These are phyloP conservation scores for Coemansia erecta DNA, from an alignment of 192 early-diverging fungal species.

Conservation along the genomic window DNA sequence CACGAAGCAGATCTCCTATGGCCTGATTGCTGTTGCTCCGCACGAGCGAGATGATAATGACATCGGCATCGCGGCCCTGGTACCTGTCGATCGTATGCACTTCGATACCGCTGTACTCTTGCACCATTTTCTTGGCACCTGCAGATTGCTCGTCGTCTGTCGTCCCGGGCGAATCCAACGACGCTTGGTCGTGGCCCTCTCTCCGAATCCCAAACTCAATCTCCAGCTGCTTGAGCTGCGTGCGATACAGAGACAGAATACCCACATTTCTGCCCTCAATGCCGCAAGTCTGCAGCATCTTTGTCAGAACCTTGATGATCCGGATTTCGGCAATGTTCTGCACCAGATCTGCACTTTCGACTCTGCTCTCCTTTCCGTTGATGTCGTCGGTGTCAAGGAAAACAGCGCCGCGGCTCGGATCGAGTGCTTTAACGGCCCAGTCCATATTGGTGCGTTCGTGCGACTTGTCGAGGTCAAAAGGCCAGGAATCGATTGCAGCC, in stretches of 20 bases:
- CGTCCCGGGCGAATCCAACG: not conserved
- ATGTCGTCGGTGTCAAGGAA: constrained; percentile 82
- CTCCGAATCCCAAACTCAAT: constrained; percentile 25
- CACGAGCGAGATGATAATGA: constrained; percentile 87
- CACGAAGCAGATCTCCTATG: constrained; percentile 82
- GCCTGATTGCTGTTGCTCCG: constrained; percentile 69
- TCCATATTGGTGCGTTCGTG: constrained; percentile 29
- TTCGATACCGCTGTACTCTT: constrained; percentile 41
- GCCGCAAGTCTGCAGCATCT: constrained; percentile 63
- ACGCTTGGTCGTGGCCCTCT: not conserved
- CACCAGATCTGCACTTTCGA: constrained; percentile 52
- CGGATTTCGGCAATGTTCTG: constrained; percentile 74
- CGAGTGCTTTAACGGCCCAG: constrained; percentile 66
- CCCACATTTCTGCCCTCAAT: constrained; percentile 67
- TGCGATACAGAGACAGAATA: constrained; percentile 82
- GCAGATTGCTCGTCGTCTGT: not conserved
- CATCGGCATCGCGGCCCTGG: constrained; percentile 92
- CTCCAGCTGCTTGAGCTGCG: constrained; percentile 60
- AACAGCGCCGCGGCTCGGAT: constrained; percentile 66
- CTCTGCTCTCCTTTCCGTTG: constrained; percentile 59
- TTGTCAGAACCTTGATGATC: constrained; percentile 57
- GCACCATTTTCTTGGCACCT: not conserved
- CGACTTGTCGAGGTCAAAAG: constrained; percentile 1
- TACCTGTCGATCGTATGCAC: constrained; percentile 88
- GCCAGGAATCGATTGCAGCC: constrained; percentile 15